Percentiles rank a stretch among this genome's conserved stretches.
These are phyloP conservation scores for Guadua angustifolia DNA, from an alignment of 176 grass and related monocot genomes.

Conservation along the genomic window DNA sequence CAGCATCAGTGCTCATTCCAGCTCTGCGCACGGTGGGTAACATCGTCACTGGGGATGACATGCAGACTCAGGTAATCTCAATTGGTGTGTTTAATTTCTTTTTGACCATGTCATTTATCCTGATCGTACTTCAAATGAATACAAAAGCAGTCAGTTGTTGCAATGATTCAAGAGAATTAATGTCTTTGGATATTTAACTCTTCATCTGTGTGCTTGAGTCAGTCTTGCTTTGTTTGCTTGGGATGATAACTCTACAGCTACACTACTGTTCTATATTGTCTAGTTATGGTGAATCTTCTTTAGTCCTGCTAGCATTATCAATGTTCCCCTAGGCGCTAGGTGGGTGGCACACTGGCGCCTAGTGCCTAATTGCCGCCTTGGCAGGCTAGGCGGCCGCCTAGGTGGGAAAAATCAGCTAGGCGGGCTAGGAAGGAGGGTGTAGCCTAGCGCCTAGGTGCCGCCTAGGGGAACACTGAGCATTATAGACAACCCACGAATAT, in stretches of 20 bases:
- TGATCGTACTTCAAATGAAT: slow-evolving; percentile 28
- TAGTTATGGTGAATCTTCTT: background rate
- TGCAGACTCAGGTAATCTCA: slow-evolving; percentile 84
- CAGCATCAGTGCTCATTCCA: slow-evolving; percentile 87
- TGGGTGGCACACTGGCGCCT: no score
- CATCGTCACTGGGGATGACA: slow-evolving; percentile 94
- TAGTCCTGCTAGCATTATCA: background rate
- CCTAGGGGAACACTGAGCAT: background rate
- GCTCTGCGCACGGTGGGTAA: slow-evolving; percentile 91
- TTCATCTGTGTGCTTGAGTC: background rate
- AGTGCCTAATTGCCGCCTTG: no score
- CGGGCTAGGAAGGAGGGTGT: no score
- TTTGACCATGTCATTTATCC: background rate
- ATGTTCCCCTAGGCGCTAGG: no score
- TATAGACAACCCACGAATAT: background rate
- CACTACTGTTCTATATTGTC: background rate
- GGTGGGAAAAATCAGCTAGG: no score
- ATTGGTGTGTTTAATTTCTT: background rate
- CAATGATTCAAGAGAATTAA: slow-evolving; percentile 8
- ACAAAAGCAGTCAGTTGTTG: background rate
- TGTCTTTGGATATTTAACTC: background rate
- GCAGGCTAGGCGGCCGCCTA: no score
- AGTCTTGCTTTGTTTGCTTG: background rate
- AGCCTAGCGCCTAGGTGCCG: no score
- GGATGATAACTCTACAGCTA: background rate